A percentile compares a stretch with the other conserved stretches of the same genome.
Evolutionary conservation across 2,329 filamentous ascomycete species (phyloP).

Genomic region (Xylariales sp.): DNA sequence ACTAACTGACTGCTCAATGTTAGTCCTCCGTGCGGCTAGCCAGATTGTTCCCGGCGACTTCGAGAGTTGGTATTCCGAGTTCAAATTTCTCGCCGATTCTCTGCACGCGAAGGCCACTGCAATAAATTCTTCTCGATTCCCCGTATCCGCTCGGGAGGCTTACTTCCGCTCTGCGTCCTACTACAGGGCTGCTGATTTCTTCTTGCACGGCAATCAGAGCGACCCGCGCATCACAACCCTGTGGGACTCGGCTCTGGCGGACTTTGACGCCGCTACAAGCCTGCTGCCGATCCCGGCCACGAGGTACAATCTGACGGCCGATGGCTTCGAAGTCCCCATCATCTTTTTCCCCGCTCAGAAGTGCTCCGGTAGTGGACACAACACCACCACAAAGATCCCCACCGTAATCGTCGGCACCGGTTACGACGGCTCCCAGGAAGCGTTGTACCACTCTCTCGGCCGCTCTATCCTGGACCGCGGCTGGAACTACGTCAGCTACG

Average conservation of each 20-base stretch:
- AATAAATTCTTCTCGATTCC: conserved; percentile 11
- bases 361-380: too few relatives aligned
- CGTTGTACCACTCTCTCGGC: conserved; percentile 25
- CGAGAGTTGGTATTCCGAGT: conserved; percentile 16
- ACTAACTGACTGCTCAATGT: too few relatives aligned
- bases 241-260: conserved; percentile 29
- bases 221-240: conserved; percentile 33
- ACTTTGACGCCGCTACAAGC: conserved; percentile 32
- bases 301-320: conserved; percentile 25
- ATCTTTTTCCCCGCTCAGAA: conserved; percentile 12
- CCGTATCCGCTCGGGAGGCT: conserved; percentile 19
- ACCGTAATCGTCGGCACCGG: conserved; percentile 32
- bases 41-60: conserved; percentile 18
- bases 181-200: conserved; percentile 36
- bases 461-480: too few relatives aligned
- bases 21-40: conserved; percentile 22
- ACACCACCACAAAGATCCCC: conserved; percentile 15
- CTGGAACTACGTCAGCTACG: conserved; percentile 40
- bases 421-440: conserved; percentile 31
- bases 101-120: conserved; percentile 13
- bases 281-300: conserved; percentile 29
- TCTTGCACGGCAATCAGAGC: conserved; percentile 31
- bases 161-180: conserved; percentile 36
- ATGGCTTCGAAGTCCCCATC: conserved; percentile 14
- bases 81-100: conserved; percentile 15